Conservation (phyloP, 2,329 filamentous ascomycete species). For the Talaromyces islandicus region DNA sequence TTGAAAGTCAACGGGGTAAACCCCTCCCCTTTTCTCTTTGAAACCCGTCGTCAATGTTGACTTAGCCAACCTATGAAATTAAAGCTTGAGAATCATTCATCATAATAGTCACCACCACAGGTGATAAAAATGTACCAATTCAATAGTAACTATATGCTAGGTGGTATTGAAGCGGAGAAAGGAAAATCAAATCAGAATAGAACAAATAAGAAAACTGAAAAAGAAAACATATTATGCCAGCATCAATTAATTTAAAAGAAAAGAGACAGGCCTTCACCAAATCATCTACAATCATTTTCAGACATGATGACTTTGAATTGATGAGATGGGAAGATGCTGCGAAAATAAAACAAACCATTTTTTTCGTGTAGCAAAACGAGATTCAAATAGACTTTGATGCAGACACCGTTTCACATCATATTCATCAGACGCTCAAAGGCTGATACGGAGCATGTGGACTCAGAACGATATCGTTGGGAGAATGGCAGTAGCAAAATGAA, state of each 20-base stretch:
- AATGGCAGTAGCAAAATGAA: background rate
- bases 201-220: background rate
- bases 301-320: background rate
- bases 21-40: too few relatives aligned
- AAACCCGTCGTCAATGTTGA: too few relatives aligned
- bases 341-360: background rate
- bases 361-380: background rate
- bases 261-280: background rate
- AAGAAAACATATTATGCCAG: background rate
- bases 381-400: background rate
- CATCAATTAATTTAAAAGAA: background rate
- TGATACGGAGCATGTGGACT: background rate
- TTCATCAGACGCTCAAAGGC: constrained; percentile 3
- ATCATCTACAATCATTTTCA: background rate
- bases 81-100: background rate
- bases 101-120: background rate
- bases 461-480: background rate
- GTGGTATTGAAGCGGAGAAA: background rate
- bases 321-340: background rate
- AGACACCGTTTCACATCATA: constrained; percentile 1
- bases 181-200: background rate
- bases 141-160: background rate
- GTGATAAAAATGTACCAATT: background rate
- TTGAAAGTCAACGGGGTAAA: too few relatives aligned
- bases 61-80: too few relatives aligned